These are phyloP conservation scores for Ensete ventricosum DNA, from an alignment of 176 grass and related monocot species.

Conservation along the genomic window DNA sequence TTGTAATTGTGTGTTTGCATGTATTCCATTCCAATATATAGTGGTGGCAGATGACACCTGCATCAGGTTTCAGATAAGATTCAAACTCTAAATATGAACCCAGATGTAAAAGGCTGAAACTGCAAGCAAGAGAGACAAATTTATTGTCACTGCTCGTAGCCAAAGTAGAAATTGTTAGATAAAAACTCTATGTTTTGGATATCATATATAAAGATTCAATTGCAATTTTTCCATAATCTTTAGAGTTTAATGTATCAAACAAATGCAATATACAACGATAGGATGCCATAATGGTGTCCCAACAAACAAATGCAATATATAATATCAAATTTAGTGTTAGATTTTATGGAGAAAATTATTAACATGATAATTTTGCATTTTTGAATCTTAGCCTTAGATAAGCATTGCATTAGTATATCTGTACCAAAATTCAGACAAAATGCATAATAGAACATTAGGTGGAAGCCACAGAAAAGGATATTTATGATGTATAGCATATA, in stretches of 20 bases:
- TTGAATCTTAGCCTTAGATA: background rate
- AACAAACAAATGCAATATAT: background rate
- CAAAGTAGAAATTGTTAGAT: too few species aligned
- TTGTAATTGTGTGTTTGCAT: conserved; percentile 83
- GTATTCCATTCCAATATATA: conserved; percentile 97
- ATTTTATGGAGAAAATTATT: background rate
- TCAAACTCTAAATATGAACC: background rate
- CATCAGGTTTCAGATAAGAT: conserved; percentile 16
- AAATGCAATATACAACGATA: background rate
- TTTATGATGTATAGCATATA: background rate
- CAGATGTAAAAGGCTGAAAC: background rate
- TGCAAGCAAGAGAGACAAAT: background rate
- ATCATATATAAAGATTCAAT: too few species aligned
- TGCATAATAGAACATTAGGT: background rate
- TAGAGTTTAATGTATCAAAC: background rate
- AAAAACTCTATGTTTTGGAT: too few species aligned
- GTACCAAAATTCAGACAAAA: background rate
- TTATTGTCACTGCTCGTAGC: background rate
- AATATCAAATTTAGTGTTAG: background rate
- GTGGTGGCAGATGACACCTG: conserved; percentile 91
- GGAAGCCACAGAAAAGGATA: background rate
- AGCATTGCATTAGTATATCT: background rate
- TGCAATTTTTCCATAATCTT: background rate
- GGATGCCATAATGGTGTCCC: too few species aligned
- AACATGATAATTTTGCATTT: background rate